Conservation (phyloP, 805 yeast genomes). For the Ogataea ramenticola region DNA sequence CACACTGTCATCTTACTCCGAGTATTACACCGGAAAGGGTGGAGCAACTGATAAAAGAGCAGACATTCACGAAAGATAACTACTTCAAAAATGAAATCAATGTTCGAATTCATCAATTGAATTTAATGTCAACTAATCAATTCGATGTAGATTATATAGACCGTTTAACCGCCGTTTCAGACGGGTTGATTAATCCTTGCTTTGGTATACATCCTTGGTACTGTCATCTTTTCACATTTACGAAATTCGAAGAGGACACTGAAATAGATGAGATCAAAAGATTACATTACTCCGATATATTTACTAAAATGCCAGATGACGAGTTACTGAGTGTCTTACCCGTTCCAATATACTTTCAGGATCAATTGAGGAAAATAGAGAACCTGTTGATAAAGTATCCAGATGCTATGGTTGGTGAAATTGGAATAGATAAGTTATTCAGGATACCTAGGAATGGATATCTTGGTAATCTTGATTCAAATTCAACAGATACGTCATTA, state of each 20-base stretch:
- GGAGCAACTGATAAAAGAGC: constrained; percentile 2
- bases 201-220: constrained; percentile 94
- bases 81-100: constrained; percentile 1
- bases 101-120: constrained; percentile 6
- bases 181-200: constrained; percentile 32
- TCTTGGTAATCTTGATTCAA: constrained; percentile 28
- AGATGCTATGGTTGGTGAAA: constrained; percentile 63
- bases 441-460: constrained; percentile 57
- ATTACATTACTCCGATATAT: constrained; percentile 50
- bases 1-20: constrained; percentile 34
- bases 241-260: constrained; percentile 5
- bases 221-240: constrained; percentile 51
- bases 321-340: constrained; percentile 48
- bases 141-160: constrained; percentile 26
- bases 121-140: constrained; percentile 44
- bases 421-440: constrained; percentile 82
- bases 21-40: constrained; percentile 5
- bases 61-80: constrained; percentile 1
- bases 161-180: constrained; percentile 6
- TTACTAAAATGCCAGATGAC: constrained; percentile 33
- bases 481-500: constrained; percentile 3
- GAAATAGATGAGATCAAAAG: constrained; percentile 24
- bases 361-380: constrained; percentile 28
- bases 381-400: constrained; percentile 18
- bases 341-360: constrained; percentile 41